Percentiles rank a stretch among this genome's conserved stretches.
phyloP scores from a whole-genome alignment of 2,329 filamentous ascomycete species.

The Colletotrichum sp. region DNA sequence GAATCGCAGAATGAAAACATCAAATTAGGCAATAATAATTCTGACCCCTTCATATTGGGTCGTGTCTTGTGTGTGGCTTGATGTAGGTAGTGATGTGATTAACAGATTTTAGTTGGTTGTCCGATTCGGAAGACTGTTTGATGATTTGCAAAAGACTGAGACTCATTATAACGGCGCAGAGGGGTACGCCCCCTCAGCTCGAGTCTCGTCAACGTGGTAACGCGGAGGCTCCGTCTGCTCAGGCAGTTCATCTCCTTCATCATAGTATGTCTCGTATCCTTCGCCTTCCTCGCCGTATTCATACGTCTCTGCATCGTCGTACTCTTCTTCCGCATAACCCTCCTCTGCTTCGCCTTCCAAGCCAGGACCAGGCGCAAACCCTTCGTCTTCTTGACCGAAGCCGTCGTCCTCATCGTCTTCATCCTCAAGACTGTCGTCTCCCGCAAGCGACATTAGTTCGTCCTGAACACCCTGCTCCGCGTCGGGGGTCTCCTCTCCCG shows the following conservation, averaged over 20 bases:
- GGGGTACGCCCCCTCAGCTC: slow-evolving; percentile 6
- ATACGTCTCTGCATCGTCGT: slow-evolving; percentile 27
- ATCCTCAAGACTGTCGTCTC: slow-evolving; percentile 31
- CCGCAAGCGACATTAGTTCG: slow-evolving; percentile 6
- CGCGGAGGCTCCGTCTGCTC: neutral
- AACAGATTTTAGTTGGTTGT: neutral
- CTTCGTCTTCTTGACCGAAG: slow-evolving; percentile 20
- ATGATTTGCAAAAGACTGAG: neutral
- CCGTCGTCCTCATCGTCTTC: slow-evolving; percentile 31
- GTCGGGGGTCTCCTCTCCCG: neutral
- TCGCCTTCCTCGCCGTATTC: slow-evolving; percentile 29
- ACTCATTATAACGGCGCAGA: neutral
- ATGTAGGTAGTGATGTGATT: neutral
- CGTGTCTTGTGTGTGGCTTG: neutral
- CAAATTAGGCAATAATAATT: neutral
- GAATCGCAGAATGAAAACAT: neutral
- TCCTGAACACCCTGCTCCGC: slow-evolving; percentile 1
- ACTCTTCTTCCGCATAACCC: slow-evolving; percentile 31
- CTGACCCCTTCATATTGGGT: neutral
- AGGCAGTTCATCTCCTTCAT: neutral
- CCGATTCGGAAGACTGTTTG: neutral
- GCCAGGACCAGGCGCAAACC: neutral
- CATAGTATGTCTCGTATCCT: neutral
- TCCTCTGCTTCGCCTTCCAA: neutral
- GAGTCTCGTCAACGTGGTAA: neutral